phyloP scores from a whole-genome alignment of 164 flowering plant genomes.

The Umbilicus rupestris region DNA sequence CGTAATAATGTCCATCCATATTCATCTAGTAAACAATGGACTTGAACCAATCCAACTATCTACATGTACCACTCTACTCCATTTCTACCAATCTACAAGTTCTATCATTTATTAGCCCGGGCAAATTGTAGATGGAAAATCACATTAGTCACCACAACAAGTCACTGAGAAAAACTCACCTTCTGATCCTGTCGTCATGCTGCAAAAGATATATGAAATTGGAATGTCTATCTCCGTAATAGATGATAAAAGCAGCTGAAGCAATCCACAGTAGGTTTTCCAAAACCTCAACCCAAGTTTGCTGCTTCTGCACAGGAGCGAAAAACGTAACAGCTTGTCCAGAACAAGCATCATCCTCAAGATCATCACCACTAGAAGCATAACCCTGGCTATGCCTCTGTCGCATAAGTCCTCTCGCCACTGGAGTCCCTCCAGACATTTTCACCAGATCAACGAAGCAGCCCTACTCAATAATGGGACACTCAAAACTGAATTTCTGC shows the following conservation, averaged over 20 bases:
- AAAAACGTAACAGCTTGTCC: constrained; percentile 19
- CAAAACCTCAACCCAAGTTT: constrained; percentile 56
- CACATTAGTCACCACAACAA: background rate
- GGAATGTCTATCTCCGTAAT: constrained; percentile 63
- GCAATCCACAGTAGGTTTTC: constrained; percentile 82
- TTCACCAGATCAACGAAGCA: constrained; percentile 9
- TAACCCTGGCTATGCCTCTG: constrained; percentile 85
- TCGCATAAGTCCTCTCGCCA: constrained; percentile 54
- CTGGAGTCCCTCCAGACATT: constrained; percentile 85
- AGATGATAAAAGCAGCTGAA: constrained; percentile 61
- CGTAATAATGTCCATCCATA: background rate
- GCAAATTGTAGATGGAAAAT: background rate
- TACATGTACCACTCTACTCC: background rate
- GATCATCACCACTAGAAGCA: constrained; percentile 66
- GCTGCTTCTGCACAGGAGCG: constrained; percentile 22
- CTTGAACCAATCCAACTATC: background rate
- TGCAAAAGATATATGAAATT: constrained; percentile 60
- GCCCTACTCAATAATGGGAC: constrained; percentile 9
- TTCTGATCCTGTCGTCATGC: constrained; percentile 63
- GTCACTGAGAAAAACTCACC: constrained; percentile 26
- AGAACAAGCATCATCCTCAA: constrained; percentile 83
- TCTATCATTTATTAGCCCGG: background rate
- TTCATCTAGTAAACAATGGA: background rate
- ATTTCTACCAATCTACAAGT: background rate
- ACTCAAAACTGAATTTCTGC: constrained; percentile 1